Base-by-base conservation (phyloP, 805 yeast genomes). In the Kodamaea laetipori region DNA sequence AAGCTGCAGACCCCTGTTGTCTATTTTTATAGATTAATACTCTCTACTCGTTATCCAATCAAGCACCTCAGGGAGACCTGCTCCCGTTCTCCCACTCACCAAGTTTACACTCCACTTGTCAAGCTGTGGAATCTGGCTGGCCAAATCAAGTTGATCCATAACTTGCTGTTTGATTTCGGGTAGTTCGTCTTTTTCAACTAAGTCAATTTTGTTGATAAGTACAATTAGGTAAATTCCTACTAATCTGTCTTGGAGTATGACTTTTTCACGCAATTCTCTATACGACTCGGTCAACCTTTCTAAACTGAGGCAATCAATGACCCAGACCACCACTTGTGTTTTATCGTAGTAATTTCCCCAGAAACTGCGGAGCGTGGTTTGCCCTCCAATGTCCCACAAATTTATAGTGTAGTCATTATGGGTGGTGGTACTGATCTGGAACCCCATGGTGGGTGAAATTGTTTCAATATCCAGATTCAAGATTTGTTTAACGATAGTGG, bases 371-470 rank as follows among this genome's bases (percentile, higher is more conserved):
- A 71, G 52, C 38, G 67, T 66, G 8, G 61, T 58, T 48, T 71
- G 76, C 0, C 76, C 98, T 4, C 98, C 98, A 9, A 90, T 81
- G 57, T 88, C 96, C 98, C 95, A 85, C 23, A 84, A 59, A 50
- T 82, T 82, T 40, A 85, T 57, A 28, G 71, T 73, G 51, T 63
- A 74, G 3, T 67, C 73, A 1, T 61, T 48, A 49, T 69, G 64
- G 1, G 60, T 55, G 1, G 86, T 55, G 1, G 90, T 80, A 38
- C 78, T 75, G 49, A 90, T 92, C 53, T 81, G 84, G 63, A 90
- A 92, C 11, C 98, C 98, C 74, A 90, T 77, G 0, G 98, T 90
- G 0, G 98, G 97, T 7, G 87, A 76, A 4, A 90, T 81, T n/a
- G 67, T 68, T 6, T 60, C 54, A 5, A 76, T 71, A 46, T 80